Conservation (phyloP, 352 stramenopile species). For the Aphanomyces invadans region DNA sequence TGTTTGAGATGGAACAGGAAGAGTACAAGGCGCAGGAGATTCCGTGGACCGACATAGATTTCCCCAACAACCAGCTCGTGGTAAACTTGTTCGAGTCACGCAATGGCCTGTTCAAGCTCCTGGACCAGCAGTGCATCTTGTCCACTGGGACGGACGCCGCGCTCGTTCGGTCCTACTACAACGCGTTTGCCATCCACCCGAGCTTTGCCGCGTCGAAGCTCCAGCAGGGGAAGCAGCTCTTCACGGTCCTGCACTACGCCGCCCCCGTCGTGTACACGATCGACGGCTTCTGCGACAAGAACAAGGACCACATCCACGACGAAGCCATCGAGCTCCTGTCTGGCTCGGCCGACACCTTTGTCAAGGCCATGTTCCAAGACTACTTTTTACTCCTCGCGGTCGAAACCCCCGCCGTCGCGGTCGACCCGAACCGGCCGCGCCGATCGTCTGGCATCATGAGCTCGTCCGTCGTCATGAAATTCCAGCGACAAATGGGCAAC, state of each 20-base stretch:
- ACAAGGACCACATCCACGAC: slow-evolving; percentile 31
- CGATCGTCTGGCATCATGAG: slow-evolving; percentile 33
- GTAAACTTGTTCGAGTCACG: slow-evolving; percentile 41
- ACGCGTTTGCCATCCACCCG: slow-evolving; percentile 44
- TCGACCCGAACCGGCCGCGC: slow-evolving; percentile 10
- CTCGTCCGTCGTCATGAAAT: slow-evolving; percentile 84
- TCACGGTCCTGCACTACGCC: slow-evolving; percentile 24
- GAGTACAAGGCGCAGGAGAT: slow-evolving; percentile 26
- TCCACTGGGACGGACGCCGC: slow-evolving; percentile 26
- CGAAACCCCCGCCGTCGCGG: neutral
- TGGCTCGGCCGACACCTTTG: neutral
- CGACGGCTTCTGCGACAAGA: slow-evolving; percentile 26
- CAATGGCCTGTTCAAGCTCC: slow-evolving; percentile 32
- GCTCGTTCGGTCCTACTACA: slow-evolving; percentile 25
- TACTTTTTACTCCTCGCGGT: slow-evolving; percentile 17
- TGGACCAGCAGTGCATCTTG: slow-evolving; percentile 36
- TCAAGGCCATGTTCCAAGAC: slow-evolving; percentile 49
- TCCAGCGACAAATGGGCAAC: slow-evolving; percentile 88
- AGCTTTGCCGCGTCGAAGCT: slow-evolving; percentile 22
- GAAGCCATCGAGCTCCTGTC: slow-evolving; percentile 25
- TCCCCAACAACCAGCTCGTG: slow-evolving; percentile 31
- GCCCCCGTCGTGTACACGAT: slow-evolving; percentile 19
- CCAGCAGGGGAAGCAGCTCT: slow-evolving; percentile 16
- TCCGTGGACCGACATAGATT: slow-evolving; percentile 23
- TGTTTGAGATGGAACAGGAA: slow-evolving; percentile 30